phyloP scores from a whole-genome alignment of 2,329 filamentous ascomycete genomes.

The Proliferodiscus dingleyae region DNA sequence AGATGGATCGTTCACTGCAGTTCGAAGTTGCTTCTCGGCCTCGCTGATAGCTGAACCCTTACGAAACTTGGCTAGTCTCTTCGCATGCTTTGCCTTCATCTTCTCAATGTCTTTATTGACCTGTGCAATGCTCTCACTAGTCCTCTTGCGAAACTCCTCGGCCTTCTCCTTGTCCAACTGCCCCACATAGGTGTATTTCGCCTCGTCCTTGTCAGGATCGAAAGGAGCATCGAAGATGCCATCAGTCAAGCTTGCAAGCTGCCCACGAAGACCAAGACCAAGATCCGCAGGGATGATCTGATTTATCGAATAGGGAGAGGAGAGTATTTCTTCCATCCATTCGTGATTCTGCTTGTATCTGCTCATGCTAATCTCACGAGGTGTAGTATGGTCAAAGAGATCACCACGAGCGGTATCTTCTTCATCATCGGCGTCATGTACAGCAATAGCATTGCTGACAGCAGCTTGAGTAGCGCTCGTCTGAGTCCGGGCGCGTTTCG shows the following conservation, averaged over 20 bases:
- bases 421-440: slow-evolving; percentile 64
- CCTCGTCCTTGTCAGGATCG: slow-evolving; percentile 40
- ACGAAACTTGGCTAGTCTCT: slow-evolving; percentile 69
- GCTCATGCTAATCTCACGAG: slow-evolving; percentile 79
- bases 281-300: slow-evolving; percentile 86
- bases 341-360: slow-evolving; percentile 94
- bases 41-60: slow-evolving; percentile 63
- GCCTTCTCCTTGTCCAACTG: slow-evolving; percentile 71
- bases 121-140: slow-evolving; percentile 64
- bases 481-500: slow-evolving; percentile 44
- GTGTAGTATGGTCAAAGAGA: slow-evolving; percentile 82
- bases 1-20: slow-evolving; percentile 50
- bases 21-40: slow-evolving; percentile 72
- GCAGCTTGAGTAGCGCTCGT: slow-evolving; percentile 16
- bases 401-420: slow-evolving; percentile 86
- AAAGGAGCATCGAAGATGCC: slow-evolving; percentile 72
- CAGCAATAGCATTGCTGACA: slow-evolving; percentile 13
- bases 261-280: slow-evolving; percentile 77
- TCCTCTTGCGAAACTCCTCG: slow-evolving; percentile 77
- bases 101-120: slow-evolving; percentile 78
- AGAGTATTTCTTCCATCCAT: slow-evolving; percentile 98
- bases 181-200: slow-evolving; percentile 57
- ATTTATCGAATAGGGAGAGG: slow-evolving; percentile 78
- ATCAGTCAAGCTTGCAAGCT: slow-evolving; percentile 74
- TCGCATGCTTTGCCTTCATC: slow-evolving; percentile 75